Evolutionary conservation across 202 grass and related monocot genomes (phyloP), one percentile per base, ranked within the genome.

Genomic region (Zoysia matrella): DNA sequence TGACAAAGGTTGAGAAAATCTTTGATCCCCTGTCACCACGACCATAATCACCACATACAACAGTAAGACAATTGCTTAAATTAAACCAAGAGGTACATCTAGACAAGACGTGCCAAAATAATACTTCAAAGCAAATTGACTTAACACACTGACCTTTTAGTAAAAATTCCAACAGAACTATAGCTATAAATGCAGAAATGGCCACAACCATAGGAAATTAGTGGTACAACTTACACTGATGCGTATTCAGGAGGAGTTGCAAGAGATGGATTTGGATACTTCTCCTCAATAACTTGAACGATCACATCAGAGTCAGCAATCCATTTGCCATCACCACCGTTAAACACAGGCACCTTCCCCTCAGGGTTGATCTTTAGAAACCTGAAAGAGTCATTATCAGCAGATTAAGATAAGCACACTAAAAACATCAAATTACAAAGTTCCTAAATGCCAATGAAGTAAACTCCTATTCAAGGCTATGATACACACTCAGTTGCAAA

Each of bases 221-320:
- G 5, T 1, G 13, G 40, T 0, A 15, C 49, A 48, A 56, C 89
- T 73, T 90, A 97, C 94, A 92, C 83, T 66, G 92, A 78, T 52
- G 92, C 79, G 71, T 89, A 91, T 60, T 97, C 86, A n/a, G 90
- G 70, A 72, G 90, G 87, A 48, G 89, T 90, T 10, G 83, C 85
- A 82, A 97, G 86, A 74, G 89, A 81, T 8, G 94, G 94, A 42
- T 75, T 67, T 16, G 88, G 94, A 81, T 83, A 92, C 63, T 94
- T 92, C 80, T 97, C 88, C 80, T 97, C 94, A 30, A 97, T 90
- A 45, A 92, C 48, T 81, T 86, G 89, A 48, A 88, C 86, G 68
- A 97, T 94, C n/a, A 92, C 89, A 78, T 97, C 94, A 22, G 94
- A 97, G 84, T 94, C 94, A 49, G 78, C 74, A 90, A 94, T 80